Percentiles rank a stretch among this genome's conserved stretches.
These are phyloP conservation scores for Penicillium riverlandense DNA, from an alignment of 495 filamentous ascomycete genomes.

Conservation along the genomic window DNA sequence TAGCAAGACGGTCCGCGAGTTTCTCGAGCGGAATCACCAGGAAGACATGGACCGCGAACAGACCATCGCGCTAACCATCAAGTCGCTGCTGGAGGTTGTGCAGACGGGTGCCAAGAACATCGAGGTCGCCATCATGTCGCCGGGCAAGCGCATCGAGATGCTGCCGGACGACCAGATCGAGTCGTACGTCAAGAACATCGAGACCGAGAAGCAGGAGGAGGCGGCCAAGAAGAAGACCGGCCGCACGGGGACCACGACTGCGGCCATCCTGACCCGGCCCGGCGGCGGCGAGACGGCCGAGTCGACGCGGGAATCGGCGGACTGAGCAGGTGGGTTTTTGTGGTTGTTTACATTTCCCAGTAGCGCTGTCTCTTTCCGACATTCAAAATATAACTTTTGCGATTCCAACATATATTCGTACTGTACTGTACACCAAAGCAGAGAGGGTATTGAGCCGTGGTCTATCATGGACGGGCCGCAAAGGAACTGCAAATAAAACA, in stretches of 20 bases:
- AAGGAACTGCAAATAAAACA: conserved; percentile 7
- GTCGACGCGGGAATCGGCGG: conserved; percentile 10
- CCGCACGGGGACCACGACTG: conserved; percentile 66
- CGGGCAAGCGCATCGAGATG: conserved; percentile 90
- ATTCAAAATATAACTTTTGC: conserved; percentile 13
- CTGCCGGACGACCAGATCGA: conserved; percentile 93
- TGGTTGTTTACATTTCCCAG: conserved; percentile 19
- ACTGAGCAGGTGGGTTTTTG: conserved; percentile 9
- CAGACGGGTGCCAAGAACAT: conserved; percentile 99
- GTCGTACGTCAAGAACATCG: conserved; percentile 93
- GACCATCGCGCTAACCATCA: conserved; percentile 95
- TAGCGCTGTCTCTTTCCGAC: conserved; percentile 21
- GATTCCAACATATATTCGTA: too few relatives aligned
- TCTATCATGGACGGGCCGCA: conserved; percentile 1
- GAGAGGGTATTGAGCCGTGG: conserved; percentile 11
- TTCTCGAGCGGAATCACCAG: conserved; percentile 96
- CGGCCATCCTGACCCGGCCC: conserved; percentile 67
- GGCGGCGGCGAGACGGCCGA: conserved; percentile 41
- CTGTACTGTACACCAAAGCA: conserved; percentile 12
- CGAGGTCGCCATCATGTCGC: conserved; percentile 97
- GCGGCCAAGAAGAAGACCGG: conserved; percentile 92
- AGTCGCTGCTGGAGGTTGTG: conserved; percentile 94
- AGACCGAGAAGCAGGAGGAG: conserved; percentile 98
- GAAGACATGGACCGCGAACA: conserved; percentile 92
- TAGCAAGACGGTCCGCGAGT: conserved; percentile 97